A percentile compares a stretch with the other conserved stretches of the same genome.
These are phyloP conservation scores for Fomitiporia mediterranea DNA, from an alignment of 1,284 basidiomycete species.

Conservation along the genomic window DNA sequence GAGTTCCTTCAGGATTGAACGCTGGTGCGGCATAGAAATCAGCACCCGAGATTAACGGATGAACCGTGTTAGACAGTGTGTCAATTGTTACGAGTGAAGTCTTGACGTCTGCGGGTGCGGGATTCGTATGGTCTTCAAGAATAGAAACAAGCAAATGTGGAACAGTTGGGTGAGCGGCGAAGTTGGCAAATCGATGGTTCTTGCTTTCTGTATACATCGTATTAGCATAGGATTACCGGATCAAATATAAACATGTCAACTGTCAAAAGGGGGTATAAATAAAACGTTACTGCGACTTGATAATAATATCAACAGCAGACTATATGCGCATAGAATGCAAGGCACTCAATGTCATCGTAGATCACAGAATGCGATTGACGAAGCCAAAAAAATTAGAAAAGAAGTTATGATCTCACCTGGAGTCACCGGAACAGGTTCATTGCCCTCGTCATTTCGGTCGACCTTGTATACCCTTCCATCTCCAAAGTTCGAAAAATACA, in stretches of 20 bases:
- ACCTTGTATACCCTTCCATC: slow-evolving; percentile 49
- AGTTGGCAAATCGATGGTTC: slow-evolving; percentile 53
- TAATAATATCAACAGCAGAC: neutral
- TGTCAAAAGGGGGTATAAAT: neutral
- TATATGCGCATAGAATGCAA: neutral
- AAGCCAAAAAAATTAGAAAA: too few species aligned
- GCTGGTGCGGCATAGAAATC: slow-evolving; percentile 64
- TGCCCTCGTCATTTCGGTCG: slow-evolving; percentile 23
- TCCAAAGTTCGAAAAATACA: slow-evolving; percentile 53
- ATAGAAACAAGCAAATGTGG: slow-evolving; percentile 27
- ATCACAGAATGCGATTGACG: too few species aligned
- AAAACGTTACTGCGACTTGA: too few species aligned
- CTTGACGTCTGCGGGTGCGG: slow-evolving; percentile 48
- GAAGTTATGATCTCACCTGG: too few species aligned
- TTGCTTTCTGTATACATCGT: slow-evolving; percentile 36
- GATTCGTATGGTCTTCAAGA: slow-evolving; percentile 65
- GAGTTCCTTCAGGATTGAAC: slow-evolving; percentile 65
- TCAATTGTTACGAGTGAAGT: slow-evolving; percentile 58
- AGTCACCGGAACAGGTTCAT: slow-evolving; percentile 48
- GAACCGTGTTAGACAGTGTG: slow-evolving; percentile 36
- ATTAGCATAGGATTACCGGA: slow-evolving; percentile 12
- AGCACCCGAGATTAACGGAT: slow-evolving; percentile 46
- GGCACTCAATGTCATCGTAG: too few species aligned
- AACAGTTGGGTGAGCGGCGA: slow-evolving; percentile 41
- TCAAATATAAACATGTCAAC: too few species aligned